phyloP scores from a whole-genome alignment of 2,329 filamentous ascomycete genomes.

The Hypoxylon sp. region DNA sequence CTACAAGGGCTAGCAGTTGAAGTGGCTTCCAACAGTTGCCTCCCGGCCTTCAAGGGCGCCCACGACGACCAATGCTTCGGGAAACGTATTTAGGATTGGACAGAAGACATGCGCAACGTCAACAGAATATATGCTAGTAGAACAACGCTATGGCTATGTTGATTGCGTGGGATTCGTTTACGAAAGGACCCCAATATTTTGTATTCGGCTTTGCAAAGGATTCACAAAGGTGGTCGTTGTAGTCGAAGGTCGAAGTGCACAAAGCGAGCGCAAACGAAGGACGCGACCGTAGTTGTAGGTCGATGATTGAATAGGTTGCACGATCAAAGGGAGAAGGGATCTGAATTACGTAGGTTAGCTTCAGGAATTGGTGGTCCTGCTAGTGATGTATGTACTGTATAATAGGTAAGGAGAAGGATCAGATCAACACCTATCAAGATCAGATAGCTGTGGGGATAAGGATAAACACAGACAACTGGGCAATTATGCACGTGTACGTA shows the following conservation, averaged over 20 bases:
- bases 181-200: not conserved
- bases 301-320: conserved; percentile 26
- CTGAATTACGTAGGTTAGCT: conserved; percentile 35
- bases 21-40: conserved; percentile 17
- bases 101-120: conserved; percentile 27
- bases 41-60: conserved; percentile 14
- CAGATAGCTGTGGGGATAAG: conserved; percentile 26
- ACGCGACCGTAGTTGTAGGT: conserved; percentile 31
- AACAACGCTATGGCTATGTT: conserved; percentile 4
- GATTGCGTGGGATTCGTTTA: conserved; percentile 7
- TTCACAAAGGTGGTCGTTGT: conserved; percentile 39
- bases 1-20: conserved; percentile 39
- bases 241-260: conserved; percentile 27
- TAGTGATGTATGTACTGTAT: conserved; percentile 18
- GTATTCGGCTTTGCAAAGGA: conserved; percentile 17
- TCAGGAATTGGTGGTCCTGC: conserved; percentile 15
- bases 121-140: conserved; percentile 4
- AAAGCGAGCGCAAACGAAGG: conserved; percentile 44
- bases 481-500: conserved; percentile 17
- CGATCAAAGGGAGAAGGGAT: conserved; percentile 29
- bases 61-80: conserved; percentile 9
- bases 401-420: conserved; percentile 18
- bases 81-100: conserved; percentile 14
- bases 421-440: conserved; percentile 32
- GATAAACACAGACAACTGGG: conserved; percentile 5